phyloP scores from a whole-genome alignment of 2,329 filamentous ascomycete genomes.

The Colletotrichum plurivorum region DNA sequence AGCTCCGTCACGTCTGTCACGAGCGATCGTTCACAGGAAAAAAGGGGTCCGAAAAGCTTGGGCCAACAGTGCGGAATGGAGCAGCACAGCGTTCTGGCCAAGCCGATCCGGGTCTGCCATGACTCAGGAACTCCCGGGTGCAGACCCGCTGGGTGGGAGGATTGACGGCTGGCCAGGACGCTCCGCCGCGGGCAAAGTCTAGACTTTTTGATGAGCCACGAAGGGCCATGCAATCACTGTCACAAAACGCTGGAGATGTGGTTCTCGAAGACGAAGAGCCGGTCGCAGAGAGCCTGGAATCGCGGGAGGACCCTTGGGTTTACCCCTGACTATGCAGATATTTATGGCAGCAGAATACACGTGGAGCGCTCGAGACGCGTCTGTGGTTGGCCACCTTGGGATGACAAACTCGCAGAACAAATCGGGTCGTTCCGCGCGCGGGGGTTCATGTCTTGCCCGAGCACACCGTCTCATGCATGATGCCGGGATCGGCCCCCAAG shows the following conservation, averaged over 20 bases:
- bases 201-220: constrained; percentile 12
- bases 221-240: constrained; percentile 8
- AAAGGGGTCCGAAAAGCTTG: constrained; percentile 17
- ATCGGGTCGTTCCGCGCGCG: constrained; percentile 37
- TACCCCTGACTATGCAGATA: constrained; percentile 21
- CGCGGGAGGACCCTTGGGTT: constrained; percentile 21
- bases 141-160: neutral
- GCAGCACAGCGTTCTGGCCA: constrained; percentile 12
- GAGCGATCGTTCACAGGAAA: neutral
- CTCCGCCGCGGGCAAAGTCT: constrained; percentile 2
- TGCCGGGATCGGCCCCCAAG: constrained; percentile 22
- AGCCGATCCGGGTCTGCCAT: constrained; percentile 17
- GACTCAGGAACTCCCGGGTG: constrained; percentile 12
- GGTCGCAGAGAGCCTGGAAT: constrained; percentile 13
- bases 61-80: constrained; percentile 5
- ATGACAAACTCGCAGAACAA: constrained; percentile 25
- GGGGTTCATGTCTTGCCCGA: neutral
- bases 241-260: neutral
- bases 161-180: neutral
- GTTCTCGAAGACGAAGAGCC: neutral
- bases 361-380: neutral
- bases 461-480: constrained; percentile 17
- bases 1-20: neutral
- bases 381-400: constrained; percentile 27
- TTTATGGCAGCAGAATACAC: constrained; percentile 18